These are phyloP conservation scores for Ceratocystiopsis sp. DNA, from an alignment of 2,329 filamentous ascomycete genomes.

Conservation along the genomic window DNA sequence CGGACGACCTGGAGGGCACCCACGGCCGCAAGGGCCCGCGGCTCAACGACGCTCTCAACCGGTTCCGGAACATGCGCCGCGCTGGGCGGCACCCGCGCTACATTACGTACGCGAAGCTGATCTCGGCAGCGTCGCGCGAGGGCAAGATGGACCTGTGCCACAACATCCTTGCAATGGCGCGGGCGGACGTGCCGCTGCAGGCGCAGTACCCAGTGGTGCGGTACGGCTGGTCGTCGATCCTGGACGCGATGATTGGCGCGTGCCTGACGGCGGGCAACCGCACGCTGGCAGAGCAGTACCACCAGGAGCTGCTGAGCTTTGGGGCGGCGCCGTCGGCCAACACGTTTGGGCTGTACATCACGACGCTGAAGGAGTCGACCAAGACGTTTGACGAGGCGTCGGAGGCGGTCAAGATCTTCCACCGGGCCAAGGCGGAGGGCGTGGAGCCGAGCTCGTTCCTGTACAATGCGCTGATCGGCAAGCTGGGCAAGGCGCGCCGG, in stretches of 20 bases:
- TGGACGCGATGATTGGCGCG: slow-evolving; percentile 91
- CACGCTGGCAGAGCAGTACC: slow-evolving; percentile 65
- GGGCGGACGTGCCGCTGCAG: slow-evolving; percentile 70
- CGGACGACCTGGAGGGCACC: slow-evolving; percentile 71
- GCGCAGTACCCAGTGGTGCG: slow-evolving; percentile 73
- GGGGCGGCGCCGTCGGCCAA: slow-evolving; percentile 87
- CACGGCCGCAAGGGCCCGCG: slow-evolving; percentile 56
- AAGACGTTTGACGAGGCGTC: slow-evolving; percentile 97
- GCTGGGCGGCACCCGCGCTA: slow-evolving; percentile 84
- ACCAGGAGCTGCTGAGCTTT: slow-evolving; percentile 81
- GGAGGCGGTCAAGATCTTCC: slow-evolving; percentile 94
- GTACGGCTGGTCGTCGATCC: slow-evolving; percentile 90
- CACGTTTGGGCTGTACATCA: slow-evolving; percentile 96
- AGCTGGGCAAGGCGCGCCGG: slow-evolving; percentile 90
- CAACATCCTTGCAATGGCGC: slow-evolving; percentile 75
- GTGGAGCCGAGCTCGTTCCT: slow-evolving; percentile 93
- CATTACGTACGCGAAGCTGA: slow-evolving; percentile 92
- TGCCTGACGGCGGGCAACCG: slow-evolving; percentile 74
- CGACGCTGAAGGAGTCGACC: slow-evolving; percentile 91
- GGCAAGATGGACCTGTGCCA: slow-evolving; percentile 67
- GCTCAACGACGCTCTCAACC: slow-evolving; percentile 62
- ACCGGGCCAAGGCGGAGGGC: slow-evolving; percentile 79
- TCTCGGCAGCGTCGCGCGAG: slow-evolving; percentile 73
- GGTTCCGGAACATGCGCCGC: slow-evolving; percentile 86
- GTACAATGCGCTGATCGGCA: slow-evolving; percentile 96